Evolutionary conservation across 805 yeast species (phyloP), one percentile per base, ranked within the genome.

Genomic region (Saturnispora sekii): DNA sequence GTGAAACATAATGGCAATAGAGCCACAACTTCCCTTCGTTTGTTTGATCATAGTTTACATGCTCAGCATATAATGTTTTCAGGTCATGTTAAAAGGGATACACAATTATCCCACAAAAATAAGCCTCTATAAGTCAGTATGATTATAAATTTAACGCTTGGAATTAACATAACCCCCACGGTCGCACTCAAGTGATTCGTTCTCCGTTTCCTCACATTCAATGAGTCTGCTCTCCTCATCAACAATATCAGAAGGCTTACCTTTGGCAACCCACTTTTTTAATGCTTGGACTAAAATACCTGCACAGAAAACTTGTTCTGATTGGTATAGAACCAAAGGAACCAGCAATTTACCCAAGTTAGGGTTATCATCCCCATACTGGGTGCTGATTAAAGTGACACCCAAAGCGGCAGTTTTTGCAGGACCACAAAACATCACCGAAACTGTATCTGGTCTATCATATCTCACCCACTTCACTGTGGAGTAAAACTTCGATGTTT

Each of bases 351-450:
- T 73, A 15, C 95, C 96, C 51, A 85, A 64, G 51, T 76, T 68
- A 8, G 71, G 67, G 53, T 73, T 76, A 38, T 70, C 56, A 8
- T 75, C 62, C 10, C 94, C 94, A 58, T 84, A 87, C 41, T 61
- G 64, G 0, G 64, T 47, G 1, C 87, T 70, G 12, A 83, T 70
- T 41, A 87, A 67, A 1, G 95, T 82, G 4, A 86, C 94, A 30
- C 96, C 96, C 42, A 87, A 67, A 0, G 96, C 96, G 0, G 94
- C 95, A 0, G 96, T 86, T 61, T 87, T 87, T 2, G 96, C 95
- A 8, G 94, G 90, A 7, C 94, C 95, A 62, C 95, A 84, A 48
- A 85, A 71, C 82, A 87, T 74, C 42, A 87, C 73, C 7, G 88
- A 71, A 31, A 85, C 84, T 0, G 95, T 76, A 56, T 87, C 95